phyloP scores from a whole-genome alignment of 805 yeast genomes.

The Naumovozyma dairenensis region DNA sequence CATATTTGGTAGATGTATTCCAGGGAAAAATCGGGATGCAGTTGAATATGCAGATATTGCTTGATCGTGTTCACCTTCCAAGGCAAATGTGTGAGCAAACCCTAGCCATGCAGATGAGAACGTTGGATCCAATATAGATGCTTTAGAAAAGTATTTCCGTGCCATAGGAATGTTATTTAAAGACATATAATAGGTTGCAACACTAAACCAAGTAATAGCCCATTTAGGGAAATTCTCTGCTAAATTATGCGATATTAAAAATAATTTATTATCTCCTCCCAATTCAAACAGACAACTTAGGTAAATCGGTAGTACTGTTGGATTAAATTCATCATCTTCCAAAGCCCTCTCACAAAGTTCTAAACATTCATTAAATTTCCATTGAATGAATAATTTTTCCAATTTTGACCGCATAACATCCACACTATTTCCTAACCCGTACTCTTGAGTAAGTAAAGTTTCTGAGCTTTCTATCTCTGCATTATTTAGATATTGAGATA shows the following conservation, averaged over 20 bases:
- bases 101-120: conserved; percentile 97
- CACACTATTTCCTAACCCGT: conserved; percentile 54
- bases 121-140: conserved; percentile 78
- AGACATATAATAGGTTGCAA: conserved; percentile 80
- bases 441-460: conserved; percentile 56
- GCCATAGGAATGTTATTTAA: conserved; percentile 71
- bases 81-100: conserved; percentile 94
- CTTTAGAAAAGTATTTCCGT: conserved; percentile 76
- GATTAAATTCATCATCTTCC: conserved; percentile 57
- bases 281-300: conserved; percentile 77
- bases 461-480: conserved; percentile 56
- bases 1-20: conserved; percentile 80
- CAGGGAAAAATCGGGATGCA: conserved; percentile 84
- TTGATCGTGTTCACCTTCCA: conserved; percentile 98
- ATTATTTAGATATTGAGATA: conserved; percentile 62
- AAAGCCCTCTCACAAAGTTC: conserved; percentile 55
- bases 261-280: conserved; percentile 72
- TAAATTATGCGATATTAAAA: conserved; percentile 69
- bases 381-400: conserved; percentile 60
- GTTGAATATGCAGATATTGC: conserved; percentile 96
- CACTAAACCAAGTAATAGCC: conserved; percentile 84
- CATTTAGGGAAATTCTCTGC: conserved; percentile 77
- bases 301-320: conserved; percentile 65
- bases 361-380: conserved; percentile 69
- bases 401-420: conserved; percentile 64